phyloP scores from a whole-genome alignment of 768 basidiomycete species.

The Tulasnella sp. region DNA sequence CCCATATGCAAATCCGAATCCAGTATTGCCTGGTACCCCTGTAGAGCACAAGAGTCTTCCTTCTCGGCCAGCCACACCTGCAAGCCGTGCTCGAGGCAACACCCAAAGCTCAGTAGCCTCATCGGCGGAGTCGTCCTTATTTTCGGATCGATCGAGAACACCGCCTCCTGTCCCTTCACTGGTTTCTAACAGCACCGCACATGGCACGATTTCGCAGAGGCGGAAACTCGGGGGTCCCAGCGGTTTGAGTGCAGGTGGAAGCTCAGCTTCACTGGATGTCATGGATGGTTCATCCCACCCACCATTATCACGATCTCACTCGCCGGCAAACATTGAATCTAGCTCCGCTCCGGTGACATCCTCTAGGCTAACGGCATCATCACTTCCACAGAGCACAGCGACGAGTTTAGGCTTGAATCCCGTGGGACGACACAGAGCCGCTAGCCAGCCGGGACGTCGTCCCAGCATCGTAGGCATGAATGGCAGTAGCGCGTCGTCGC shows the following conservation, averaged over 20 bases:
- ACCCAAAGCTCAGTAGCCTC: slow-evolving; percentile 11
- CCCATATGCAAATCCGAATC: neutral
- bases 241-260: neutral
- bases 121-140: slow-evolving; percentile 8
- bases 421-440: slow-evolving; percentile 5
- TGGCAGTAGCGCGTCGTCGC: neutral
- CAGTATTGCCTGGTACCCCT: neutral
- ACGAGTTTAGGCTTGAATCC: neutral
- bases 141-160: slow-evolving; percentile 3
- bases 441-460: slow-evolving; percentile 12
- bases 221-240: slow-evolving; percentile 1
- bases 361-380: neutral
- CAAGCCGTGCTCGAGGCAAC: slow-evolving; percentile 8
- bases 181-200: slow-evolving; percentile 16
- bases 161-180: slow-evolving; percentile 13
- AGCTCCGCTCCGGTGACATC: neutral
- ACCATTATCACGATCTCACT: slow-evolving; percentile 8
- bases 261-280: slow-evolving; percentile 6
- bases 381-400: neutral
- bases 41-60: neutral
- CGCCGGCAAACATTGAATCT: neutral
- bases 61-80: slow-evolving; percentile 12
- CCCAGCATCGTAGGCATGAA: slow-evolving; percentile 4
- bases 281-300: neutral
- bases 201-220: slow-evolving; percentile 18